Percentiles rank a stretch among this genome's conserved stretches.
Conservation (phyloP, 2,329 filamentous ascomycete genomes). For the Hymenoscyphus linearis region DNA sequence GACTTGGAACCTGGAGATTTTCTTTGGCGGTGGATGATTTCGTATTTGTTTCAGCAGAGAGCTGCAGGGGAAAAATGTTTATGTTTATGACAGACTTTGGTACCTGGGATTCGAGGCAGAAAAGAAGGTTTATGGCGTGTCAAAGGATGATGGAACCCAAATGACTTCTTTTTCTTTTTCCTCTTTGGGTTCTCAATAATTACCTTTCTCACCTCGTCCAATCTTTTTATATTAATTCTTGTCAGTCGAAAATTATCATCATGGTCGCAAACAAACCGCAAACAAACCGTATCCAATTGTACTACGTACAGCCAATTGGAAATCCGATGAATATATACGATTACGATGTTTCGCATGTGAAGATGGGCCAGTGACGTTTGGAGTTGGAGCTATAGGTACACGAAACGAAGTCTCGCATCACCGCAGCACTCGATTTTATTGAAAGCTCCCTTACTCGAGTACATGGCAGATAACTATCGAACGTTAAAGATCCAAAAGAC, state of each 20-base stretch:
- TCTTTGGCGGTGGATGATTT: not conserved
- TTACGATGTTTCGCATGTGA: not conserved
- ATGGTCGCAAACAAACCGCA: not conserved
- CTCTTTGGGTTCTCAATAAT: not conserved
- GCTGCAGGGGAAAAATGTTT: not conserved
- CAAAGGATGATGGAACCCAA: not conserved
- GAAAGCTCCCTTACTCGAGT: not conserved
- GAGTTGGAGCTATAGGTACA: too few relatives aligned
- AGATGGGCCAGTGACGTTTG: not conserved
- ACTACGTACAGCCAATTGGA: not conserved
- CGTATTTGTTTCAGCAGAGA: not conserved
- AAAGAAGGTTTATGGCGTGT: too few relatives aligned
- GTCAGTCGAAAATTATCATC: not conserved
- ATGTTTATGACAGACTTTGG: too few relatives aligned
- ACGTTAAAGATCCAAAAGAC: not conserved
- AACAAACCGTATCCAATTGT: not conserved
- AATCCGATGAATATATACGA: not conserved
- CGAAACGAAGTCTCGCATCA: too few relatives aligned
- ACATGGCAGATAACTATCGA: not conserved
- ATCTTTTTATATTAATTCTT: too few relatives aligned
- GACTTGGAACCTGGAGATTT: not conserved
- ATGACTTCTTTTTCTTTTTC: not conserved
- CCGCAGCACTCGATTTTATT: not conserved
- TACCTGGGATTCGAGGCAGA: not conserved
- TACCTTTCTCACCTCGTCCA: not conserved